These are phyloP conservation scores for Rutstroemia sp. DNA, from an alignment of 2,329 filamentous ascomycete genomes.

Conservation along the genomic window DNA sequence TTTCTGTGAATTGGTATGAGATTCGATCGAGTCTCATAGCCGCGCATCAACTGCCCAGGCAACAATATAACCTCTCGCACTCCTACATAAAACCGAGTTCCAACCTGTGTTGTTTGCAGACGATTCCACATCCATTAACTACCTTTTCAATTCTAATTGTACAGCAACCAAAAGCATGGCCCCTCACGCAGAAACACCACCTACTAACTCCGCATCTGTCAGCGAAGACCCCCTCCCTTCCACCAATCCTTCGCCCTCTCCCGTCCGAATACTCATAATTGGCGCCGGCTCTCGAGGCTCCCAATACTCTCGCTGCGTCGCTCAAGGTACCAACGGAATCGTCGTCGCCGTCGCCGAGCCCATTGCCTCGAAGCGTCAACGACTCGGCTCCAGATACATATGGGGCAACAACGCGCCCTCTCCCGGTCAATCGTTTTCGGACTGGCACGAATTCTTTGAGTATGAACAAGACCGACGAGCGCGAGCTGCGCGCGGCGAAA, in stretches of 20 bases:
- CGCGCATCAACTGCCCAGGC: no score
- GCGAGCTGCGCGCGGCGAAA: conserved; percentile 41
- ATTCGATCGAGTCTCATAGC: no score
- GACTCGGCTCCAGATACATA: conserved; percentile 65
- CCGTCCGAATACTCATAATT: conserved; percentile 67
- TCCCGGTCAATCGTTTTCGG: conserved; percentile 61
- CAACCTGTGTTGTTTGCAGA: background rate
- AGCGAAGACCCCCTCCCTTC: conserved; percentile 21
- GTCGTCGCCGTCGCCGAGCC: conserved; percentile 80
- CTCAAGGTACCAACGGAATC: conserved; percentile 55
- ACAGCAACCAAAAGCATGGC: conserved; percentile 17
- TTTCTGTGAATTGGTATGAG: no score
- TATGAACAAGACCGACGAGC: conserved; percentile 61
- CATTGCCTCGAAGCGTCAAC: conserved; percentile 63
- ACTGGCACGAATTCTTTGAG: conserved; percentile 69
- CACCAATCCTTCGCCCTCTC: conserved; percentile 27
- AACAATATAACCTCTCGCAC: no score
- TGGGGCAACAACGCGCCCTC: conserved; percentile 48
- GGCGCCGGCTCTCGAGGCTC: conserved; percentile 75
- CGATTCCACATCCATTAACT: background rate
- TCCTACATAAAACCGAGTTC: background rate
- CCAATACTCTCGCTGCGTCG: conserved; percentile 63
- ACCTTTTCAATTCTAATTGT: background rate
- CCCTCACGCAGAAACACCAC: conserved; percentile 21
- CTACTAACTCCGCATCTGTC: background rate